Conservation (phyloP, 495 filamentous ascomycete species). For the Neurospora intermedia region DNA sequence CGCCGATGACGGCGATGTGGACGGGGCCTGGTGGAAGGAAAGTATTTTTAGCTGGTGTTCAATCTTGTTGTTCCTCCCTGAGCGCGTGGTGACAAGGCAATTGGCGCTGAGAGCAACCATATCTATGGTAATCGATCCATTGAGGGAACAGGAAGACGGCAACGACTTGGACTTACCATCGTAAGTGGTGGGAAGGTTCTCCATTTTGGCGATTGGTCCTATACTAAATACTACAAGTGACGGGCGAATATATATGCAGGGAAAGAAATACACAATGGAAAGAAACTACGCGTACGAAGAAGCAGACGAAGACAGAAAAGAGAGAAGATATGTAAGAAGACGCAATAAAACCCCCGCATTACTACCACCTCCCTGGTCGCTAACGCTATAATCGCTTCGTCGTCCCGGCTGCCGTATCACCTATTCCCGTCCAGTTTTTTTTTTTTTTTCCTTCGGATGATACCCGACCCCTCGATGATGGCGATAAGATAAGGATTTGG, state of each 20-base stretch:
- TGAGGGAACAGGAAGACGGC: not conserved
- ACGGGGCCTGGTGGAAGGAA: constrained; percentile 55
- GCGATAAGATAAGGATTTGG: not conserved
- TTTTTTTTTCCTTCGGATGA: not conserved
- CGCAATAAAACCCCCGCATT: not conserved
- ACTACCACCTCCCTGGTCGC: not conserved
- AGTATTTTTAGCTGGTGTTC: not conserved
- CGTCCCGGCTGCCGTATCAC: not conserved
- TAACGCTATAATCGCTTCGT: not conserved
- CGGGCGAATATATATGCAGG: not conserved
- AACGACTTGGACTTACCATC: not conserved
- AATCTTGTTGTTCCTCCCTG: not conserved
- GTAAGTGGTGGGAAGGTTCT: constrained; percentile 4
- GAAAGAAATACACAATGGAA: not conserved
- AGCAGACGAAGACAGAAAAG: not conserved
- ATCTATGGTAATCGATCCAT: not conserved
- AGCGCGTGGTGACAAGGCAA: not conserved
- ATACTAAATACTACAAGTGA: not conserved
- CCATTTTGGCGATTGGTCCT: not conserved
- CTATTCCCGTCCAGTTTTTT: not conserved
- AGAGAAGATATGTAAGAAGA: not conserved
- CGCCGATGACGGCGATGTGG: constrained; percentile 91
- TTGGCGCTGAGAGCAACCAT: not conserved
- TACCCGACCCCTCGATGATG: not conserved
- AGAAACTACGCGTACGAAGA: not conserved